Conservation (phyloP, 805 yeast genomes). For the Kuraishia borneana region DNA sequence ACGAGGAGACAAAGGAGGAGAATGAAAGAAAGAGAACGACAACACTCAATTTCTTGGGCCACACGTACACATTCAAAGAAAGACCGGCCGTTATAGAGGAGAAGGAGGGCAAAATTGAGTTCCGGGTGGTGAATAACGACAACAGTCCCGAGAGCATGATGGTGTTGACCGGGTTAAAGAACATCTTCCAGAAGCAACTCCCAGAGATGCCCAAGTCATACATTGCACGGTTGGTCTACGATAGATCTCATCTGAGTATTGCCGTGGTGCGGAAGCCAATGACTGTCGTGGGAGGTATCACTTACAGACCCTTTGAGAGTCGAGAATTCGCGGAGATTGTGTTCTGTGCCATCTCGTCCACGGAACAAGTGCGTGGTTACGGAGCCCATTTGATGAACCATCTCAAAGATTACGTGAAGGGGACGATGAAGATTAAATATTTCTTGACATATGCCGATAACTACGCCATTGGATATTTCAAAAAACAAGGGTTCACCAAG, state of each 20-base stretch:
- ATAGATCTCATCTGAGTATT: slow-evolving; percentile 86
- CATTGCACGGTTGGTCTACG: slow-evolving; percentile 89
- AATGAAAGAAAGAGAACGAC: slow-evolving; percentile 21
- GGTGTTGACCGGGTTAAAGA: slow-evolving; percentile 89
- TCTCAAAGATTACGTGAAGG: slow-evolving; percentile 86
- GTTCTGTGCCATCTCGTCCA: slow-evolving; percentile 93
- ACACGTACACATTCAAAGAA: slow-evolving; percentile 73
- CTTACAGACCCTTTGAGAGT: slow-evolving; percentile 86
- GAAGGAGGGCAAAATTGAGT: slow-evolving; percentile 84
- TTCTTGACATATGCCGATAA: slow-evolving; percentile 96
- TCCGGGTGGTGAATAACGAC: slow-evolving; percentile 94
- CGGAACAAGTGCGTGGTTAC: slow-evolving; percentile 96
- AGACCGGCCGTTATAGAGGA: slow-evolving; percentile 93
- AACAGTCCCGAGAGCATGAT: slow-evolving; percentile 78
- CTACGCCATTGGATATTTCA: slow-evolving; percentile 97
- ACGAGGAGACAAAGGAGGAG: slow-evolving; percentile 11
- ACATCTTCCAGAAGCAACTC: slow-evolving; percentile 91
- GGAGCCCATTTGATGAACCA: slow-evolving; percentile 99
- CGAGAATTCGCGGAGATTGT: slow-evolving; percentile 96
- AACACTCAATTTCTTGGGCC: slow-evolving; percentile 64
- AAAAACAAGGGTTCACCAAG: slow-evolving; percentile 96
- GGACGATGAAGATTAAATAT: slow-evolving; percentile 75
- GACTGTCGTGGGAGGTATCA: slow-evolving; percentile 96
- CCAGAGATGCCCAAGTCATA: slow-evolving; percentile 99
- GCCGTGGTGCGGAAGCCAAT: slow-evolving; percentile 91